Percentiles rank a stretch among this genome's conserved stretches.
Evolutionary conservation across 495 filamentous ascomycete species (phyloP).

Genomic region (Daldinia loculata): DNA sequence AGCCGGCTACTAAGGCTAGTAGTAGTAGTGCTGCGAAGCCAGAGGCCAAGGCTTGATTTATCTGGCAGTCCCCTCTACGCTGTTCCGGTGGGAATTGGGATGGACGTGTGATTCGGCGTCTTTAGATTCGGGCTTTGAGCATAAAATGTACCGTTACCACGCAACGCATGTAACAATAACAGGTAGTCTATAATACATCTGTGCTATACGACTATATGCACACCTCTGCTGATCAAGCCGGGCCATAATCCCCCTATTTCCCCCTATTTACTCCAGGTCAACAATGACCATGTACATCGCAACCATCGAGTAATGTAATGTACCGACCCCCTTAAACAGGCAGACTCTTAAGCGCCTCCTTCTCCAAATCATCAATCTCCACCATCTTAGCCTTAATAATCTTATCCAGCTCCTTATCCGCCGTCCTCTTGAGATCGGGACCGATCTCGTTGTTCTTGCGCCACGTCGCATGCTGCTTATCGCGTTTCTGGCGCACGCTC

Average conservation of each 20-base stretch:
- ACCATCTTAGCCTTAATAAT: slow-evolving; percentile 72
- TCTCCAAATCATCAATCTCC: slow-evolving; percentile 74
- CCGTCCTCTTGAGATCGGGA: slow-evolving; percentile 73
- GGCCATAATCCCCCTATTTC: not conserved
- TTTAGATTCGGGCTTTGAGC: slow-evolving; percentile 15
- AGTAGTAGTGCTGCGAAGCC: not conserved
- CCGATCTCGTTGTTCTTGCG: slow-evolving; percentile 64
- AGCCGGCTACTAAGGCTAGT: not conserved
- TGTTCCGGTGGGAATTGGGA: not conserved
- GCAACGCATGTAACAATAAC: slow-evolving; percentile 30
- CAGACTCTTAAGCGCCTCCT: slow-evolving; percentile 53
- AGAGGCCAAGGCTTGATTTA: slow-evolving; percentile 10
- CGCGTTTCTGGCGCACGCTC: slow-evolving; percentile 61
- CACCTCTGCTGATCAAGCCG: not conserved
- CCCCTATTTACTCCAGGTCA: not conserved
- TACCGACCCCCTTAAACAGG: slow-evolving; percentile 51
- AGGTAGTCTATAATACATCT: slow-evolving; percentile 13
- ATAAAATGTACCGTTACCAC: slow-evolving; percentile 29
- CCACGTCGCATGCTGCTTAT: slow-evolving; percentile 72
- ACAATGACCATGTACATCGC: too few species aligned
- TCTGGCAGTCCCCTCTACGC: not conserved
- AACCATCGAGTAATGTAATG: too few species aligned
- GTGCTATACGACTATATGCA: slow-evolving; percentile 1
- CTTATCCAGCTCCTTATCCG: slow-evolving; percentile 76
- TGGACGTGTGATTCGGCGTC: not conserved